Evolutionary conservation across 345 rosid genomes (phyloP).

Genomic region (Hevea brasiliensis): DNA sequence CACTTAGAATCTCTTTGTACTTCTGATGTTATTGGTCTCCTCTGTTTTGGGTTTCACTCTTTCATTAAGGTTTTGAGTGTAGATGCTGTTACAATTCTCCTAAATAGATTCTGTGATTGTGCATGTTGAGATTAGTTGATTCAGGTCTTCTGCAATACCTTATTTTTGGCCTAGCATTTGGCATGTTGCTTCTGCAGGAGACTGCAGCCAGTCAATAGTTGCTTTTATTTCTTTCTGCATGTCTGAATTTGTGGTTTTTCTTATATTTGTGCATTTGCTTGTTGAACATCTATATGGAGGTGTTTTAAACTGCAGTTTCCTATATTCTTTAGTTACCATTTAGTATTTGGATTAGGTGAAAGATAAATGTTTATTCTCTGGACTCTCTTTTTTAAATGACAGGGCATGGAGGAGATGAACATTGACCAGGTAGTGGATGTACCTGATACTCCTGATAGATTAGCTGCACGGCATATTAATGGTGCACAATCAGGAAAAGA

Average conservation of each 20-base stretch:
- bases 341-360: neutral
- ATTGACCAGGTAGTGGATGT: slow-evolving; percentile 54
- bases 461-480: slow-evolving; percentile 22
- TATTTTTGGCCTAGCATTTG: neutral
- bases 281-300: neutral
- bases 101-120: neutral
- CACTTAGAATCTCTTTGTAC: neutral
- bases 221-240: neutral
- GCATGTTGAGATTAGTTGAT: neutral
- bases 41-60: neutral
- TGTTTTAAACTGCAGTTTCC: neutral
- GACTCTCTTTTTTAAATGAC: neutral
- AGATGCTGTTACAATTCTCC: neutral
- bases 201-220: neutral
- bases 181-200: neutral
- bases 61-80: neutral
- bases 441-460: slow-evolving; percentile 87
- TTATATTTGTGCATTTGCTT: neutral
- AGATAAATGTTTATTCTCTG: neutral
- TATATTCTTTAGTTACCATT: neutral
- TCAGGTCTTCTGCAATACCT: neutral
- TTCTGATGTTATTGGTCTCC: neutral
- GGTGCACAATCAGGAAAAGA: slow-evolving; percentile 35
- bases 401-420: slow-evolving; percentile 72
- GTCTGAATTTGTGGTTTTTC: neutral